Evolutionary conservation across 2,329 filamentous ascomycete genomes (phyloP), one percentile per base, ranked within the genome.

Genomic region (Cryphonectria parasitica): DNA sequence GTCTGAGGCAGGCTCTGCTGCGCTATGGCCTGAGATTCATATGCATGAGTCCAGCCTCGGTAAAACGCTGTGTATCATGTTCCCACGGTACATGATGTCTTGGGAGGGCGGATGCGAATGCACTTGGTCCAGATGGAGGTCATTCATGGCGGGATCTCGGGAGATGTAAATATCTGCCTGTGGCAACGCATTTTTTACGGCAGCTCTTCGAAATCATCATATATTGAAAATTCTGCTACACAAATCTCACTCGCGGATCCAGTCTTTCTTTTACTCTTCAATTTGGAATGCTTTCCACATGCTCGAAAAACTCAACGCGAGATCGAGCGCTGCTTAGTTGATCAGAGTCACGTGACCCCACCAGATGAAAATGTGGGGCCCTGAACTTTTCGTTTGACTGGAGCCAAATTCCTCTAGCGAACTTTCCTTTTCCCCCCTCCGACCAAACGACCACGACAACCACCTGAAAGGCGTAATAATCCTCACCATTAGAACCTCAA

Each of bases 401-500:
- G 28, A 31, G 15, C 36, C 61, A 39, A 64, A 64, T 28, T 64
- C n/a, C 36, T 31, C 60, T 22, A 41, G 17, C 19, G 34, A 62
- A 13, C 15, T 15, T 36, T 49, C 52, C 67, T 68, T 56, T 58
- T 39, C 62, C 69, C 69, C 64, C 62, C 66, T 69, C 69, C 67
- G 72, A 78, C 70, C 76, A 73, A 76, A 77, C 74, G 80, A 43
- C 54, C 41, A 67, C 71, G 45, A 58, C 63, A 67, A 70, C 68
- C 13, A 62, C 61, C 71, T 39, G 22, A 36, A 68, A 45, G 54
- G 65, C 81, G 81, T 80, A 81, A 78, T 73, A 82, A 79, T 82
- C 89, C 89, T 87, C 89, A 93, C 91, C 91, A 92, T 89, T 92
- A 92, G 90, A 91, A 88, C 77, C 75, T 75, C 69, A 6, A 73